Percentiles rank a stretch among this genome's conserved stretches.
Evolutionary conservation across 2,329 filamentous ascomycete species (phyloP).

Genomic region (Venturia carpophila): DNA sequence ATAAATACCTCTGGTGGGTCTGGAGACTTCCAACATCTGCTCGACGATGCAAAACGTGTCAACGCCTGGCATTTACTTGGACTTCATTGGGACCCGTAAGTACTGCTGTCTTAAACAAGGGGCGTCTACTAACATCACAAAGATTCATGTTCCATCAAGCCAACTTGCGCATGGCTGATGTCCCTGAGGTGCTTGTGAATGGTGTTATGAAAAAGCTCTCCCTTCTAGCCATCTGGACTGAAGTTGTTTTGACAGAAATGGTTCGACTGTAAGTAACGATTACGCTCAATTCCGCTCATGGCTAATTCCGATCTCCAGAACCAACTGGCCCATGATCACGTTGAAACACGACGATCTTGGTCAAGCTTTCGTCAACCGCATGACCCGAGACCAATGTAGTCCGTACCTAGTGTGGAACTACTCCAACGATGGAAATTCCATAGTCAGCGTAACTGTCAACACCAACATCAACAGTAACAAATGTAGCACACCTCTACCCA

Average conservation of each 20-base stretch:
- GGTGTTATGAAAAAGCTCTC: conserved; percentile 41
- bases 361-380: conserved; percentile 44
- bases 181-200: conserved; percentile 42
- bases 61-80: conserved; percentile 51
- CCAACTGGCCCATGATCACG: conserved; percentile 46
- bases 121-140: background rate
- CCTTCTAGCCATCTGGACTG: conserved; percentile 51
- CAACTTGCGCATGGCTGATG: conserved; percentile 47
- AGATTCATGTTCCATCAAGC: conserved; percentile 58
- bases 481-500: conserved; percentile 46
- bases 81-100: conserved; percentile 44
- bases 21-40: conserved; percentile 47
- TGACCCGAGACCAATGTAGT: conserved; percentile 46
- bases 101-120: background rate
- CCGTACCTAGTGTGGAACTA: conserved; percentile 43
- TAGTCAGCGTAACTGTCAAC: conserved; percentile 44
- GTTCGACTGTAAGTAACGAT: conserved; percentile 35
- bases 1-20: conserved; percentile 49
- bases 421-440: conserved; percentile 36
- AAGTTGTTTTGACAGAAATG: conserved; percentile 47
- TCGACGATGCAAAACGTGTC: conserved; percentile 44
- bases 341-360: conserved; percentile 51
- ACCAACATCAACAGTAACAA: conserved; percentile 40
- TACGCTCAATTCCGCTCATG: background rate
- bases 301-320: conserved; percentile 21